Evolutionary conservation across 2,329 filamentous ascomycete species (phyloP).

Genomic region (Dothideomycetidae sp.): DNA sequence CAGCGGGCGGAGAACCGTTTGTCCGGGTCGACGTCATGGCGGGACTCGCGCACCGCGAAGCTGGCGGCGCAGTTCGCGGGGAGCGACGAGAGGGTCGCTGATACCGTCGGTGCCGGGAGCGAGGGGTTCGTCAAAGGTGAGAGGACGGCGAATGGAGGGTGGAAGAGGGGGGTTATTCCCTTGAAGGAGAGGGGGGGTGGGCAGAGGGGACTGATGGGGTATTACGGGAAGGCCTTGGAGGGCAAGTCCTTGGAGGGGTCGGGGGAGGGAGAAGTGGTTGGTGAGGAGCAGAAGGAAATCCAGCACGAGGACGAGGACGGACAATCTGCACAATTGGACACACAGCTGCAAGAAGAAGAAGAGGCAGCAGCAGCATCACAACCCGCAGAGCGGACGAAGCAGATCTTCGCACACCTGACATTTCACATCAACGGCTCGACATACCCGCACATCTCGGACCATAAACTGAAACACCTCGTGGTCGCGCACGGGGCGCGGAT

Average conservation of each 20-base stretch:
- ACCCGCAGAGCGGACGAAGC: conserved; percentile 1
- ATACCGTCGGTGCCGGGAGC: conserved; percentile 52
- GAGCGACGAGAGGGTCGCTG: conserved; percentile 44
- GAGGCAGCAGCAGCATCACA: background rate
- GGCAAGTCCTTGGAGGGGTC: conserved; percentile 10
- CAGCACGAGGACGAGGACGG: conserved; percentile 13
- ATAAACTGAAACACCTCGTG: conserved; percentile 68
- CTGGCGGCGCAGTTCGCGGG: conserved; percentile 53
- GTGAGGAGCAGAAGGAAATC: conserved; percentile 15
- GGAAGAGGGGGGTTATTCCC: conserved; percentile 29
- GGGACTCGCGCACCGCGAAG: conserved; percentile 53
- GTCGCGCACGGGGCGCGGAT: conserved; percentile 58
- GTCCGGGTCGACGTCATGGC: conserved; percentile 53
- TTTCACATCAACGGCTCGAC: conserved; percentile 86
- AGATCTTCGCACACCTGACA: conserved; percentile 50
- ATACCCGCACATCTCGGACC: conserved; percentile 66
- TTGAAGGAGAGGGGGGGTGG: conserved; percentile 34
- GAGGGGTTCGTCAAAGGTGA: conserved; percentile 39
- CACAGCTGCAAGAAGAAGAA: background rate
- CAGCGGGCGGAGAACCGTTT: conserved; percentile 58
- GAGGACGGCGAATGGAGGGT: conserved; percentile 38
- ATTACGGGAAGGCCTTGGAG: conserved; percentile 15
- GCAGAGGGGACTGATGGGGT: conserved; percentile 29
- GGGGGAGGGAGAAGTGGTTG: conserved; percentile 9
- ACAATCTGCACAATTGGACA: background rate